phyloP scores from a whole-genome alignment of 2,329 filamentous ascomycete genomes.

The Cladosporium cucumerinum region DNA sequence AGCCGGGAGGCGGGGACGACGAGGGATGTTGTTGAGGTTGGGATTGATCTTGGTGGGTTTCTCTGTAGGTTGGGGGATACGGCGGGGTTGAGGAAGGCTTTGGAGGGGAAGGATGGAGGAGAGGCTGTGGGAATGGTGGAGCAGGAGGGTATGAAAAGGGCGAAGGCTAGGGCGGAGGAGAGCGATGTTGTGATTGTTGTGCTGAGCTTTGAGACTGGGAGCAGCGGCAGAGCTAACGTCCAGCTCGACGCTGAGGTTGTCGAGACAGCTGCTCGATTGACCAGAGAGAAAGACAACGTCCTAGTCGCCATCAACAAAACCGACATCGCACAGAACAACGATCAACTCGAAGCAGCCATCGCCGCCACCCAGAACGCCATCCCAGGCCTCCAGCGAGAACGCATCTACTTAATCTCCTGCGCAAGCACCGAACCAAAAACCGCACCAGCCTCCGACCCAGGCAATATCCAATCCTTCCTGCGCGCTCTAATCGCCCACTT shows the following conservation, averaged over 20 bases:
- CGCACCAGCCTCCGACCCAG: conserved; percentile 56
- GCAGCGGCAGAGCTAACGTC: conserved; percentile 28
- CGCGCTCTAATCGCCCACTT: conserved; percentile 66
- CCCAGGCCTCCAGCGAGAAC: conserved; percentile 42
- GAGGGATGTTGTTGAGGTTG: conserved; percentile 87
- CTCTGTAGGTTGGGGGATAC: conserved; percentile 94
- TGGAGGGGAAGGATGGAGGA: background rate
- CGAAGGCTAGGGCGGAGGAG: conserved; percentile 73
- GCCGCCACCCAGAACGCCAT: conserved; percentile 39
- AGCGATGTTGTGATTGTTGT: conserved; percentile 85
- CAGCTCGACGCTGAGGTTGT: conserved; percentile 54
- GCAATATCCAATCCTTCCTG: conserved; percentile 67
- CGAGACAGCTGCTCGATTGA: conserved; percentile 51
- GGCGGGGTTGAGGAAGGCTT: conserved; percentile 66
- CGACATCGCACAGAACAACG: conserved; percentile 48
- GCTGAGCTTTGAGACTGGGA: conserved; percentile 63
- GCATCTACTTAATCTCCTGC: conserved; percentile 68
- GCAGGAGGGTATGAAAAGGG: conserved; percentile 83
- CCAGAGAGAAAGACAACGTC: conserved; percentile 50
- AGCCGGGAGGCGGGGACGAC: conserved; percentile 91
- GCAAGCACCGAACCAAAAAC: conserved; percentile 14
- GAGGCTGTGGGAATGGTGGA: conserved; percentile 68
- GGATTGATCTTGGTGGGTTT: conserved; percentile 83
- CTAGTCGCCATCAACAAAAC: conserved; percentile 61
- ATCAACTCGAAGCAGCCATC: conserved; percentile 18